Conservation (phyloP, 495 filamentous ascomycete species). For the Talaromyces nanjingensis region DNA sequence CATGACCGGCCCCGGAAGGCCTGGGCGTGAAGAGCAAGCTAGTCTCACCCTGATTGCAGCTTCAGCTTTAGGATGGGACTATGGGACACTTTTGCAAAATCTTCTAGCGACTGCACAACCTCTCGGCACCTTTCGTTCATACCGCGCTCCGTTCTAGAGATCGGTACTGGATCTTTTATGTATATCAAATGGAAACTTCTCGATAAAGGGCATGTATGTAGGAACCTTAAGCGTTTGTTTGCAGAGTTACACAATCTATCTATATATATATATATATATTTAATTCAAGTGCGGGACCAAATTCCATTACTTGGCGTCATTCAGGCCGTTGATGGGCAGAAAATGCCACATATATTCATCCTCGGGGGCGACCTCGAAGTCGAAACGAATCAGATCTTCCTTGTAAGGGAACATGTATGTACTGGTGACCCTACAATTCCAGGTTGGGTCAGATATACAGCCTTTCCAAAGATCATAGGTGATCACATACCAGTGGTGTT, state of each 20-base stretch:
- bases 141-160: conserved; percentile 15
- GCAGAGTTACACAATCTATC: too few species aligned
- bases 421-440: conserved; percentile 22
- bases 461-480: not conserved
- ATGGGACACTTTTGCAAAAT: conserved; percentile 17
- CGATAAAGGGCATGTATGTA: too few species aligned
- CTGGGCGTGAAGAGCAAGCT: conserved; percentile 25
- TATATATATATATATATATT: too few species aligned
- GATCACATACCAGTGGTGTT: conserved; percentile 24
- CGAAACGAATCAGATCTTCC: conserved; percentile 30
- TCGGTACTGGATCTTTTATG: not conserved
- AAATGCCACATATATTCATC: conserved; percentile 24
- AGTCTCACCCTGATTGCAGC: conserved; percentile 23
- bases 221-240: too few species aligned
- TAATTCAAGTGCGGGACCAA: too few species aligned
- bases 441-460: not conserved
- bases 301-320: too few species aligned
- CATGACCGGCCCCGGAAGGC: conserved; percentile 26
- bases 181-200: too few species aligned
- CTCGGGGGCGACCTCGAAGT: conserved; percentile 29
- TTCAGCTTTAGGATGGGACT: conserved; percentile 20
- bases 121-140: conserved; percentile 14
- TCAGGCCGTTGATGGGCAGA: conserved; percentile 6
- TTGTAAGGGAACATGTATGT: conserved; percentile 29
- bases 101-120: conserved; percentile 15